Conservation (phyloP, 2,329 filamentous ascomycete species). For the Colletotrichum incanum region DNA sequence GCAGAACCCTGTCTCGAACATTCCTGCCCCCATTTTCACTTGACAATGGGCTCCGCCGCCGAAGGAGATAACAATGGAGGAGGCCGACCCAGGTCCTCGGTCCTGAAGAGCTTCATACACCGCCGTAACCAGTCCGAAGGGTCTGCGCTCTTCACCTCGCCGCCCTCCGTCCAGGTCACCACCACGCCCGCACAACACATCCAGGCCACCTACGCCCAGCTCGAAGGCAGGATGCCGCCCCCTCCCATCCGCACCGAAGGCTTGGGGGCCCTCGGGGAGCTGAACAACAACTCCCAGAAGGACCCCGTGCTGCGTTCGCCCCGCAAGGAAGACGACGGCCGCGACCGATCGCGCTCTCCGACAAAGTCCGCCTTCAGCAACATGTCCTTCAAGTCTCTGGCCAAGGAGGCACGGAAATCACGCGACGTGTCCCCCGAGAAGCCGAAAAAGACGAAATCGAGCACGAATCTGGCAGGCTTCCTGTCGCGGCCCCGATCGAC, state of each 20-base stretch:
- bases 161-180: slow-evolving; percentile 45
- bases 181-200: slow-evolving; percentile 43
- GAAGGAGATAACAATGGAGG: slow-evolving; percentile 41
- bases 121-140: slow-evolving; percentile 65
- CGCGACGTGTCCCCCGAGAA: slow-evolving; percentile 70
- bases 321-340: slow-evolving; percentile 53
- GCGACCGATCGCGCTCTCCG: slow-evolving; percentile 56
- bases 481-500: slow-evolving; percentile 82
- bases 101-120: slow-evolving; percentile 66
- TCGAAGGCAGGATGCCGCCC: slow-evolving; percentile 47
- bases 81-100: slow-evolving; percentile 60
- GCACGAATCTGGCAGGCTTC: slow-evolving; percentile 84
- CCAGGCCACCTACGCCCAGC: slow-evolving; percentile 40
- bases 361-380: slow-evolving; percentile 62
- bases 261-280: slow-evolving; percentile 66
- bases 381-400: slow-evolving; percentile 62
- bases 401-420: slow-evolving; percentile 57
- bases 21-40: slow-evolving; percentile 28
- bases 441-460: slow-evolving; percentile 85
- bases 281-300: slow-evolving; percentile 68
- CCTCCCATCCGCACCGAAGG: slow-evolving; percentile 54
- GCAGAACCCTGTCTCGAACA: slow-evolving; percentile 38
- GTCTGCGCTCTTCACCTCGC: slow-evolving; percentile 47
- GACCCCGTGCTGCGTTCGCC: slow-evolving; percentile 56
- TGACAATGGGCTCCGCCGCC: slow-evolving; percentile 41